phyloP scores from a whole-genome alignment of 768 basidiomycete species.

The Imleria badia region DNA sequence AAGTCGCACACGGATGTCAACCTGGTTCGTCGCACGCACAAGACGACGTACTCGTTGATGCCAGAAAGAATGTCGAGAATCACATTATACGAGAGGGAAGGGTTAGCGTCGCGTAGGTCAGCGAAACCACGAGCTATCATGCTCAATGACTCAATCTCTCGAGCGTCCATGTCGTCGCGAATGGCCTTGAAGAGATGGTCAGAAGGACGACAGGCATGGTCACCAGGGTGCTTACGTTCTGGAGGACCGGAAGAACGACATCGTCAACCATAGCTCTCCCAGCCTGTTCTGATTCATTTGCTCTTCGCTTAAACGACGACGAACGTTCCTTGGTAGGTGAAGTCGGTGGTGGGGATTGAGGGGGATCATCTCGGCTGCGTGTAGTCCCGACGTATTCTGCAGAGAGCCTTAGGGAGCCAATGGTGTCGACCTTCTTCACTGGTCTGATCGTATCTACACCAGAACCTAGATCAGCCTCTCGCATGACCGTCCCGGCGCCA shows the following conservation, averaged over 20 bases:
- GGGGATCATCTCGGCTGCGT: slow-evolving; percentile 52
- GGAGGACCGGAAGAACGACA: slow-evolving; percentile 77
- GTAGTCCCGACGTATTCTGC: slow-evolving; percentile 79
- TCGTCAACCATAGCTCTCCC: slow-evolving; percentile 76
- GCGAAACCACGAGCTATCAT: slow-evolving; percentile 89
- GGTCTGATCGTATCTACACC: slow-evolving; percentile 91
- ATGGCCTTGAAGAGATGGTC: slow-evolving; percentile 49
- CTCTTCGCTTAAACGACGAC: slow-evolving; percentile 47
- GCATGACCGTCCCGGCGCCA: slow-evolving; percentile 70
- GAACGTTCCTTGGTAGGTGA: slow-evolving; percentile 43
- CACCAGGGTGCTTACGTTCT: slow-evolving; percentile 51
- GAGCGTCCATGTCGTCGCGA: slow-evolving; percentile 82
- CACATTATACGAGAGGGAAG: slow-evolving; percentile 82
- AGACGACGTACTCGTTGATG: slow-evolving; percentile 77
- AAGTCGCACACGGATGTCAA: slow-evolving; percentile 8
- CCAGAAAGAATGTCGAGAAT: slow-evolving; percentile 88
- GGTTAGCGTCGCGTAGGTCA: slow-evolving; percentile 80
- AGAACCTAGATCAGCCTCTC: slow-evolving; percentile 81
- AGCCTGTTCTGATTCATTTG: slow-evolving; percentile 61
- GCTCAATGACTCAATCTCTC: slow-evolving; percentile 84
- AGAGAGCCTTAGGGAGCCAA: slow-evolving; percentile 72
- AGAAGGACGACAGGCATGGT: background rate
- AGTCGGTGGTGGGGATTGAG: slow-evolving; percentile 39
- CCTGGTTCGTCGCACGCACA: background rate
- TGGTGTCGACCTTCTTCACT: slow-evolving; percentile 86